Base-by-base conservation (phyloP, 441 rosid genomes). In the Erodium chrysanthum region DNA sequence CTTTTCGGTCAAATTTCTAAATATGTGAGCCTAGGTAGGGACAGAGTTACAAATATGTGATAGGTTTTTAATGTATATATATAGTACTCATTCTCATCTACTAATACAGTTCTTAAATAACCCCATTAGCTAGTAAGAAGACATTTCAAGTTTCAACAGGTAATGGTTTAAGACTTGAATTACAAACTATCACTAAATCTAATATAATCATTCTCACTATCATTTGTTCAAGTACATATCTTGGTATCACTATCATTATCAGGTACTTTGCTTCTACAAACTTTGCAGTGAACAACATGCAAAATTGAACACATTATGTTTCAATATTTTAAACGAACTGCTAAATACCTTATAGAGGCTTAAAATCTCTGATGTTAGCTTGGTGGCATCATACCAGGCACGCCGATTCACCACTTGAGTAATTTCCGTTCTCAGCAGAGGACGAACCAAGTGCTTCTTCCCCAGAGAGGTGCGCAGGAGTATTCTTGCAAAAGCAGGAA, bases 371-470 rank as follows among this genome's bases (percentile, higher is more conserved):
- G 95, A 54, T 23, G 97, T 88, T 73, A 91, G 76, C 83, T 90
- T 89, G 73, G 90, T 69, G 48, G 90, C 85, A 78, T 93, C 97
- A 77, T 87, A 85, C 98, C 98, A 93, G 44, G 98, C 95, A 48
- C 90, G 89, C 44, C 92, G 85, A 69, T 91, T 89, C 73, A 93
- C 98, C 71, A 93, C 92, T 76, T 93, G 96, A 76, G 90, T 82
- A 71, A 93, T 91, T 83, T 90, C 98, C 20, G 97, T 84, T 66
- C 97, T 82, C 75, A 93, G 77, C 60, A 93, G 78, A 21, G 97
- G 90, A 33, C 90, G 90, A 66, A 93, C 91, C 79, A 93, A 83
- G 82, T 93, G 95, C 82, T 91, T 93, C 84, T 88, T 93, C 77
- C 97, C 96, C 60, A 93, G 90, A 69, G 95, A 80, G 66, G 95